Percentiles rank a stretch among this genome's conserved stretches.
phyloP scores from a whole-genome alignment of 2,329 filamentous ascomycete genomes.

The Claviceps purpurea region DNA sequence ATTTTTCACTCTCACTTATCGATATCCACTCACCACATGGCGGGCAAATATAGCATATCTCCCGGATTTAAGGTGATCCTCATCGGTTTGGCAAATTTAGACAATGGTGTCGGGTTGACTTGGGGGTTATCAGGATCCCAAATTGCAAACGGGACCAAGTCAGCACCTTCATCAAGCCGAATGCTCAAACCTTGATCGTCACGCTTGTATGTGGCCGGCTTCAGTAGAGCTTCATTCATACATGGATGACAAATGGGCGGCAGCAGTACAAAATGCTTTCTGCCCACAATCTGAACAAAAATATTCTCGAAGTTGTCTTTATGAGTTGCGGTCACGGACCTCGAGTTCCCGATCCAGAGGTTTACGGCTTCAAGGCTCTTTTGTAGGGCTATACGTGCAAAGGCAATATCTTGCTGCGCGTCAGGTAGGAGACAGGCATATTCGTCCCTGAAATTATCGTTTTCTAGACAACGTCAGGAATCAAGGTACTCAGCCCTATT shows the following conservation, averaged over 20 bases:
- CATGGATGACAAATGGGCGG: slow-evolving; percentile 58
- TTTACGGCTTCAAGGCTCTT: slow-evolving; percentile 62
- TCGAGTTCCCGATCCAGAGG: slow-evolving; percentile 67
- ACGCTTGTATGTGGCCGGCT: slow-evolving; percentile 44
- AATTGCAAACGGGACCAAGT: slow-evolving; percentile 49
- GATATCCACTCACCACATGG: slow-evolving; percentile 50
- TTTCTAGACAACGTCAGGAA: slow-evolving; percentile 35
- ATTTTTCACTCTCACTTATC: no score
- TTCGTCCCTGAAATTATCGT: slow-evolving; percentile 67
- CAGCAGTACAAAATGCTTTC: slow-evolving; percentile 62
- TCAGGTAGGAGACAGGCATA: slow-evolving; percentile 50
- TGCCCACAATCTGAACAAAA: slow-evolving; percentile 61
- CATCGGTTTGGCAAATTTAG: slow-evolving; percentile 44
- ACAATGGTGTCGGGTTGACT: slow-evolving; percentile 41
- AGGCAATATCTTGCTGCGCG: slow-evolving; percentile 52
- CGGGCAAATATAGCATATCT: slow-evolving; percentile 72
- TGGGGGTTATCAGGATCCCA: slow-evolving; percentile 59
- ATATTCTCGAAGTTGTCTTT: slow-evolving; percentile 80
- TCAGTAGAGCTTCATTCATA: slow-evolving; percentile 49
- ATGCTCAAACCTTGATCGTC: slow-evolving; percentile 15
- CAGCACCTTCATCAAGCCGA: slow-evolving; percentile 19
- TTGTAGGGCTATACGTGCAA: slow-evolving; percentile 57
- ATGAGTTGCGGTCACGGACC: slow-evolving; percentile 58
- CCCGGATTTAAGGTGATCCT: slow-evolving; percentile 57
- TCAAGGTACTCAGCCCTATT: neutral